These are phyloP conservation scores for Nicotiana tabacum DNA, from an alignment of 257 asterid species.

Conservation along the genomic window DNA sequence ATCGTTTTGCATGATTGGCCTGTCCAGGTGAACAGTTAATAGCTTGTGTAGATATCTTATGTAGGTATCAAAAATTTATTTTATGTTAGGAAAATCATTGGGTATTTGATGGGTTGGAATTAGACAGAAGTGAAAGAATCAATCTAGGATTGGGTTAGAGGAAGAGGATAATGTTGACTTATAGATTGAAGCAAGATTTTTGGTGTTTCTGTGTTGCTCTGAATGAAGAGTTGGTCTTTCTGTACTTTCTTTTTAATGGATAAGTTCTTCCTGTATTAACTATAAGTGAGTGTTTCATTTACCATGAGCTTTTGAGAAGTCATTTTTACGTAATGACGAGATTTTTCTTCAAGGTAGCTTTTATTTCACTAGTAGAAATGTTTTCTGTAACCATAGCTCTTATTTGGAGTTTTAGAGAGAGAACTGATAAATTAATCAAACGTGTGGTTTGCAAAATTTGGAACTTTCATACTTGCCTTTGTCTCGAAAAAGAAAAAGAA, in stretches of 20 bases:
- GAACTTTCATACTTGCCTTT: background rate
- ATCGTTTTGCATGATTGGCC: background rate
- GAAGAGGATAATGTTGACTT: background rate
- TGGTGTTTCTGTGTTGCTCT: background rate
- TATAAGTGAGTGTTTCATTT: background rate
- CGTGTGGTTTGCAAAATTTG: background rate
- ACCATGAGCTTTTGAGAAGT: background rate
- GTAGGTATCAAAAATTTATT: background rate
- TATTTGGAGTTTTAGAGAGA: background rate
- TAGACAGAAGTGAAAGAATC: background rate
- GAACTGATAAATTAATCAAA: background rate
- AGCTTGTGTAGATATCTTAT: background rate
- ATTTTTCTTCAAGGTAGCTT: background rate
- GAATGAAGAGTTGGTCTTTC: background rate
- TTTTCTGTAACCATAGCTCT: background rate
- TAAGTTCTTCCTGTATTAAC: background rate
- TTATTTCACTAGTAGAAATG: background rate
- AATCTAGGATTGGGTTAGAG: background rate
- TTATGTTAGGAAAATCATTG: background rate
- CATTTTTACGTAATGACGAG: background rate
- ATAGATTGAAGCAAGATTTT: background rate
- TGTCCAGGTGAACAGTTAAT: background rate
- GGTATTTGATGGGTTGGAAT: background rate
- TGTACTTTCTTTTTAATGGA: background rate
- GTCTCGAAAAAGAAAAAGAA: no score